Percentiles rank a stretch among this genome's conserved stretches.
Evolutionary conservation across 192 early-diverging fungal genomes (phyloP).

Genomic region (Blastocladiella britannica): DNA sequence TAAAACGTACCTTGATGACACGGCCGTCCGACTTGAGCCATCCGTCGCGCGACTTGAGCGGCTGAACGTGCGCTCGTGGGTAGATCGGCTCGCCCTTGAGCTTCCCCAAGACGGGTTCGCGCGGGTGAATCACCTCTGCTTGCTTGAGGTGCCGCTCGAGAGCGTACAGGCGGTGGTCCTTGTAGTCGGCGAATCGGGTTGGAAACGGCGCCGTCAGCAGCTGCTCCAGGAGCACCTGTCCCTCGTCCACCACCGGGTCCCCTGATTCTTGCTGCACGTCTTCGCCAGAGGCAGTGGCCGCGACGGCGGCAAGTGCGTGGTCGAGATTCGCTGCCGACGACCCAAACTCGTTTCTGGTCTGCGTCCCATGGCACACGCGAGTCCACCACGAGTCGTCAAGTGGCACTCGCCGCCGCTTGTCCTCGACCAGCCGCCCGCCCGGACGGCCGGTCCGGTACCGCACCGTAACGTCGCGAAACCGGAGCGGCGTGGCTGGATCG

Average conservation of each 20-base stretch:
- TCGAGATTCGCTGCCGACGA: no score
- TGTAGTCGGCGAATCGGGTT: background rate
- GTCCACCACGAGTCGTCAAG: background rate
- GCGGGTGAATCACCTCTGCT: background rate
- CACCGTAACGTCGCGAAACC: background rate
- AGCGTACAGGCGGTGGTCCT: background rate
- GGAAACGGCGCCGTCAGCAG: background rate
- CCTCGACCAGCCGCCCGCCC: background rate
- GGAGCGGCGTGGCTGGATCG: background rate
- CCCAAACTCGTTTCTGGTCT: background rate
- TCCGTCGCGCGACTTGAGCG: background rate
- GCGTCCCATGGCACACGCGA: background rate
- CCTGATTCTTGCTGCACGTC: background rate
- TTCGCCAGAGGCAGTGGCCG: no score
- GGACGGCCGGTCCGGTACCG: background rate
- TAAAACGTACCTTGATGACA: background rate
- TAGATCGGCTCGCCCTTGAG: slow-evolving; percentile 2
- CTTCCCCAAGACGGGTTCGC: slow-evolving; percentile 1
- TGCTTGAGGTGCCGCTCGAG: slow-evolving; percentile 4
- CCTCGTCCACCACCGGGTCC: background rate
- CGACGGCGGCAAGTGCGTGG: no score
- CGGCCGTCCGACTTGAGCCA: background rate
- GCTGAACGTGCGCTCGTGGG: background rate
- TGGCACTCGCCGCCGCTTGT: background rate
- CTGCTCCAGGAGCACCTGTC: background rate